Percentiles rank a stretch among this genome's conserved stretches.
Conservation (phyloP, 441 rosid genomes). For the Macaranga tanarius region DNA sequence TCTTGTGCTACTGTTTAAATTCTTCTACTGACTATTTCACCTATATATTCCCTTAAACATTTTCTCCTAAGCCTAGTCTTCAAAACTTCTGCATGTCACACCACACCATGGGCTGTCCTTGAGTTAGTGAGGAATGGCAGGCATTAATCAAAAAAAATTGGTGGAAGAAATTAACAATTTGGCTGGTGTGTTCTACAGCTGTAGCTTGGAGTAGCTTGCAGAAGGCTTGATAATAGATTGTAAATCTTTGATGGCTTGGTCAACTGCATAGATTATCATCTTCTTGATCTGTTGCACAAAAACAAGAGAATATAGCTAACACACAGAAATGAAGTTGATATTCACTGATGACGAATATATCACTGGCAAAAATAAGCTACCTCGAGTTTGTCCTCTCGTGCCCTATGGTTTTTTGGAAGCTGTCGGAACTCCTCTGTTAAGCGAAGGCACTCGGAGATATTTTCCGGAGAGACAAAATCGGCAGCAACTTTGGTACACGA, state of each 20-base stretch:
- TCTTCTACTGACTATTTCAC: too few species aligned
- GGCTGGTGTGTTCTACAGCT: not conserved
- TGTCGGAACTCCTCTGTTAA: slow-evolving; percentile 78
- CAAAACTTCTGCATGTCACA: too few species aligned
- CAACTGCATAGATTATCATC: slow-evolving; percentile 68
- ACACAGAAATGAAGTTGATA: not conserved
- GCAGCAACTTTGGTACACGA: slow-evolving; percentile 91
- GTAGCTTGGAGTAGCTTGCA: not conserved
- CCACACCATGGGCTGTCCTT: too few species aligned
- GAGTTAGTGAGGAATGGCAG: too few species aligned
- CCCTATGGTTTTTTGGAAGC: slow-evolving; percentile 75
- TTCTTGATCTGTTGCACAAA: slow-evolving; percentile 61
- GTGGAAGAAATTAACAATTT: too few species aligned
- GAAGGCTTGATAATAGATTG: slow-evolving; percentile 14
- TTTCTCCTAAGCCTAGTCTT: too few species aligned
- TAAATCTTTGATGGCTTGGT: slow-evolving; percentile 44
- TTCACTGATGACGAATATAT: not conserved
- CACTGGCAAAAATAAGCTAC: slow-evolving; percentile 28
- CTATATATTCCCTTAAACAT: too few species aligned
- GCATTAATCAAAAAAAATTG: too few species aligned
- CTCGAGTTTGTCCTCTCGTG: slow-evolving; percentile 94
- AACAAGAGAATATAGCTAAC: not conserved
- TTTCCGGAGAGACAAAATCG: slow-evolving; percentile 92
- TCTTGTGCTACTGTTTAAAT: too few species aligned
- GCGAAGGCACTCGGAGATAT: slow-evolving; percentile 66